A percentile compares a stretch with the other conserved stretches of the same genome.
phyloP scores from a whole-genome alignment of 208 protist genomes.

The Angomonas ambiguus region DNA sequence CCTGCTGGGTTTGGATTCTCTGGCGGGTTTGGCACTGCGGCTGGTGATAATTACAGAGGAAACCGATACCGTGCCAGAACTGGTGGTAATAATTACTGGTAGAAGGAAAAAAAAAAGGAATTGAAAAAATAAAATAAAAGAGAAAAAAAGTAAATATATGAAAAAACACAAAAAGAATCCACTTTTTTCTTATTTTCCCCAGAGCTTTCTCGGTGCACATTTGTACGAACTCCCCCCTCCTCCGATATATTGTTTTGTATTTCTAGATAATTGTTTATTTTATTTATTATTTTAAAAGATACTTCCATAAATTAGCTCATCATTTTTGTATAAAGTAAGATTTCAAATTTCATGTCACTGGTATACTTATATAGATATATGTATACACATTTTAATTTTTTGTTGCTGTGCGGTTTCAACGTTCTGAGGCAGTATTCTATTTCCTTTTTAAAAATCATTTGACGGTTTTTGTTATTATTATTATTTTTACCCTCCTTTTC shows the following conservation, averaged over 20 bases:
- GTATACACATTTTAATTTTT: neutral
- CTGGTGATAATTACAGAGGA: slow-evolving; percentile 38
- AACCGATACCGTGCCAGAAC: slow-evolving; percentile 34
- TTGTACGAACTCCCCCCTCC: no score
- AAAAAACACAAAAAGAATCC: neutral
- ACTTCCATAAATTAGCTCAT: no score
- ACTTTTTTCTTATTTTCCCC: slow-evolving; percentile 2
- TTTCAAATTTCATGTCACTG: no score
- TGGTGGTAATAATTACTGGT: slow-evolving; percentile 47
- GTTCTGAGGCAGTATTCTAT: neutral
- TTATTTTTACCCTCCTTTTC: neutral
- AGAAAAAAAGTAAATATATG: slow-evolving; percentile 11
- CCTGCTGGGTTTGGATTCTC: slow-evolving; percentile 34
- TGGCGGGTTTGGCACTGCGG: slow-evolving; percentile 19
- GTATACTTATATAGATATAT: neutral
- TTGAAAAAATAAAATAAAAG: neutral
- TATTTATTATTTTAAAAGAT: no score
- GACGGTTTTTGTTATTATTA: neutral
- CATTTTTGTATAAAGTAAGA: no score
- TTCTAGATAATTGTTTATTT: no score
- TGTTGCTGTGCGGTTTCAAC: slow-evolving; percentile 12
- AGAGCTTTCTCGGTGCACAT: no score
- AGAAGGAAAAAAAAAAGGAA: neutral
- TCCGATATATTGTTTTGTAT: slow-evolving; percentile 10
- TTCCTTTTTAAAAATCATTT: slow-evolving; percentile 1